These are phyloP conservation scores for Globisporangium nunn DNA, from an alignment of 352 stramenopile genomes.

Conservation along the genomic window DNA sequence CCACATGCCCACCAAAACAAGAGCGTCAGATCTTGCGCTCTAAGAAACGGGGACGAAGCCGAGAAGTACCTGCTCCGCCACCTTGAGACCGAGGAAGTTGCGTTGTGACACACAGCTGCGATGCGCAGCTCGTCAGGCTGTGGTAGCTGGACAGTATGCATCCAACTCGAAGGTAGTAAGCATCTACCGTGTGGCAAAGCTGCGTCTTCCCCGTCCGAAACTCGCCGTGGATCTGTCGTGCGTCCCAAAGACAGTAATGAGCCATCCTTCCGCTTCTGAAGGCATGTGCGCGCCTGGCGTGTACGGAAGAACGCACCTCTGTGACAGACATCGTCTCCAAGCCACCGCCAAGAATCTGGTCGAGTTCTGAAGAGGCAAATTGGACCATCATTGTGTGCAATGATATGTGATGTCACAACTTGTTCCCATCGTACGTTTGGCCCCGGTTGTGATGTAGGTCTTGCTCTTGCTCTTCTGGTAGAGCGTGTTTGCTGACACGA, in stretches of 20 bases:
- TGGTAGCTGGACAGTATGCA: not conserved
- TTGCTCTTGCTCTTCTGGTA: slow-evolving; percentile 68
- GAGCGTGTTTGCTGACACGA: slow-evolving; percentile 60
- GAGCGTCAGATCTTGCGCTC: not conserved
- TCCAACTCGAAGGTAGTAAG: not conserved
- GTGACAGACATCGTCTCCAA: slow-evolving; percentile 90
- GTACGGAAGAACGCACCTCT: slow-evolving; percentile 37
- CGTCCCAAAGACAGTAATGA: not conserved
- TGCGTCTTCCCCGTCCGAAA: slow-evolving; percentile 95
- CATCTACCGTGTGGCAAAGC: slow-evolving; percentile 84
- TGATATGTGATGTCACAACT: slow-evolving; percentile 5
- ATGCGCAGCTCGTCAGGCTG: not conserved
- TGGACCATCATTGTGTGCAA: slow-evolving; percentile 6
- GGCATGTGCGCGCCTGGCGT: too few species aligned
- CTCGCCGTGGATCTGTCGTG: slow-evolving; percentile 80
- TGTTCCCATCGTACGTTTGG: slow-evolving; percentile 32
- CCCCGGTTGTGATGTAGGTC: slow-evolving; percentile 72
- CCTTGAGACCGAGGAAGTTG: slow-evolving; percentile 84
- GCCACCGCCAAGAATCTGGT: slow-evolving; percentile 80
- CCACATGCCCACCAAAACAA: slow-evolving; percentile 1
- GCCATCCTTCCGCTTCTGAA: too few species aligned
- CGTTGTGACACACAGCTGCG: slow-evolving; percentile 59
- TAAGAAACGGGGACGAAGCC: not conserved
- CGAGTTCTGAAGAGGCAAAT: slow-evolving; percentile 42
- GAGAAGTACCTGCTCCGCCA: slow-evolving; percentile 57